Percentiles rank a stretch among this genome's conserved stretches.
These are phyloP conservation scores for Erucastrum elatum DNA, from an alignment of 345 rosid species.

Conservation along the genomic window DNA sequence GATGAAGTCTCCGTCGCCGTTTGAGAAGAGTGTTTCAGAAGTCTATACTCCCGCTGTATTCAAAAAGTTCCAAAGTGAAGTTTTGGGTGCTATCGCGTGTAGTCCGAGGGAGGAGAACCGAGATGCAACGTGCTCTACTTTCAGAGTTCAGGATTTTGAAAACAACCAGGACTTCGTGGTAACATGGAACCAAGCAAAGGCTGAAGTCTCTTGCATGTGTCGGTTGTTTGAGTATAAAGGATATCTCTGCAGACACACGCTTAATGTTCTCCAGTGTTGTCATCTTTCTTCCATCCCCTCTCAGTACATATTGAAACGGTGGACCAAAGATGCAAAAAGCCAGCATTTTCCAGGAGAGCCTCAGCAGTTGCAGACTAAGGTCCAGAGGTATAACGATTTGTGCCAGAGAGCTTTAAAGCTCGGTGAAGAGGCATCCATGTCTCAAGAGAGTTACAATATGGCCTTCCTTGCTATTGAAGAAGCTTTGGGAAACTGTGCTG, in stretches of 20 bases:
- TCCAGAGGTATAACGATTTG: constrained; percentile 56
- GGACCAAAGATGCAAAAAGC: constrained; percentile 74
- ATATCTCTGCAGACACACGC: constrained; percentile 65
- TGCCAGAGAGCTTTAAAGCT: constrained; percentile 54
- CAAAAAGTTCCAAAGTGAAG: constrained; percentile 66
- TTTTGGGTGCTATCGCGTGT: constrained; percentile 68
- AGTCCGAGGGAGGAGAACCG: constrained; percentile 61
- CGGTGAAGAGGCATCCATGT: constrained; percentile 62
- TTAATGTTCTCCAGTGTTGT: constrained; percentile 67
- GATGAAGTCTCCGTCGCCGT: constrained; percentile 70
- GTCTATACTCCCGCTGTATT: constrained; percentile 63
- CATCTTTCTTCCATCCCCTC: constrained; percentile 57
- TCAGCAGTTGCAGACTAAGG: constrained; percentile 54
- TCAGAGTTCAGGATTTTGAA: constrained; percentile 64
- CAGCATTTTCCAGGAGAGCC: constrained; percentile 48
- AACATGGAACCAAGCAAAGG: constrained; percentile 50
- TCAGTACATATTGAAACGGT: constrained; percentile 61
- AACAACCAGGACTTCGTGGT: constrained; percentile 57
- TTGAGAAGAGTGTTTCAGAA: constrained; percentile 66
- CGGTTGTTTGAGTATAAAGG: constrained; percentile 64
- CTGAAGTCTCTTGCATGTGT: constrained; percentile 62
- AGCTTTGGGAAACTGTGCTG: constrained; percentile 54
- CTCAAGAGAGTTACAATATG: constrained; percentile 63
- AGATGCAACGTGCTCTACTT: constrained; percentile 47
- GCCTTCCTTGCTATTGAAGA: constrained; percentile 61